phyloP scores from a whole-genome alignment of 257 asterid species.

The Solanum gandarillasii region DNA sequence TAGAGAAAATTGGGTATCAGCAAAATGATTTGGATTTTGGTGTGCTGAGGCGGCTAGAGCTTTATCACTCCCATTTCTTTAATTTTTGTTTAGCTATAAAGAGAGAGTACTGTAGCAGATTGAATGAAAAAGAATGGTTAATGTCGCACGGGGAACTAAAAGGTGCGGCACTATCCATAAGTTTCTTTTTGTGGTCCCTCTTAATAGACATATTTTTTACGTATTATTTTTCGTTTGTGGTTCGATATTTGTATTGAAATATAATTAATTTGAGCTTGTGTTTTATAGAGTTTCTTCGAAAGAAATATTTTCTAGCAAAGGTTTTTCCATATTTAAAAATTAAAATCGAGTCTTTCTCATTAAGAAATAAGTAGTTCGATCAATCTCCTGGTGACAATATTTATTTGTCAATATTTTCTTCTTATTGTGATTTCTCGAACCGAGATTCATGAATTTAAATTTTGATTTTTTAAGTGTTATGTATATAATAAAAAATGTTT shows the following conservation, averaged over 20 bases:
- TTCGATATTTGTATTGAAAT: neutral
- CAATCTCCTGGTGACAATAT: neutral
- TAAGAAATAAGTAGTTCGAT: neutral
- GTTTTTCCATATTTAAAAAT: too few relatives aligned
- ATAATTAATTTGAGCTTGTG: too few relatives aligned
- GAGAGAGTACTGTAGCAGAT: neutral
- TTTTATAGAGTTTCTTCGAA: too few relatives aligned
- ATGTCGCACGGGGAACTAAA: neutral
- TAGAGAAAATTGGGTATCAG: neutral
- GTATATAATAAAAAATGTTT: neutral
- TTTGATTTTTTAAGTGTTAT: neutral
- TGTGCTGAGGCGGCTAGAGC: neutral
- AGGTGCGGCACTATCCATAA: constrained; percentile 1
- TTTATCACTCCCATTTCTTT: neutral
- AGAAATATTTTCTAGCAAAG: accelerated
- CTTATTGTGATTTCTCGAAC: neutral
- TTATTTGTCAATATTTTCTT: neutral
- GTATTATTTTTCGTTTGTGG: accelerated
- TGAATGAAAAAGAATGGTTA: constrained; percentile 5
- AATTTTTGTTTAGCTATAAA: neutral
- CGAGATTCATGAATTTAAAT: neutral
- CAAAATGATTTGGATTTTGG: neutral
- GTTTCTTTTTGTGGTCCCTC: neutral
- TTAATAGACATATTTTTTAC: too few relatives aligned
- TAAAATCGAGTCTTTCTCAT: too few relatives aligned